Percentiles rank a stretch among this genome's conserved stretches.
Evolutionary conservation across 192 early-diverging fungal species (phyloP).

Genomic region (Coemansia sp.): DNA sequence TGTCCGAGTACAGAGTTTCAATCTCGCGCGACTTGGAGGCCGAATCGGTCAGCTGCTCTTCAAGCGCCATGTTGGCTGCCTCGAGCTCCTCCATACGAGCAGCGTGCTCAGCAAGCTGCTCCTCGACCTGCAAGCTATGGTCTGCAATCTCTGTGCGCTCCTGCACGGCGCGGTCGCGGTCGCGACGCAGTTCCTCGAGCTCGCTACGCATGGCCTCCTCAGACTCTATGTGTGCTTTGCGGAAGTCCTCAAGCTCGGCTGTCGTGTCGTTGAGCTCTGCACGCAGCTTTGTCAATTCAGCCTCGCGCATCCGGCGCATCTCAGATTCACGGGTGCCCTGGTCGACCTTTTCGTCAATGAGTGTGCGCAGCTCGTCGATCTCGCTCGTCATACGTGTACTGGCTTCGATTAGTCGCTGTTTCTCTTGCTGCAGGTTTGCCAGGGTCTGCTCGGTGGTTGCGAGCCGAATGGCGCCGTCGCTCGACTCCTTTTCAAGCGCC

Average conservation of each 20-base stretch:
- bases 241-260: conserved; percentile 54
- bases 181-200: conserved; percentile 51
- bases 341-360: conserved; percentile 60
- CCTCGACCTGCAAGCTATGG: conserved; percentile 16
- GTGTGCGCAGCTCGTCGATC: conserved; percentile 50
- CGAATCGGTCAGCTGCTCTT: conserved; percentile 28
- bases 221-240: conserved; percentile 41
- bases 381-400: conserved; percentile 49
- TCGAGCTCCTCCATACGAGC: conserved; percentile 44
- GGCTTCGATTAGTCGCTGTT: conserved; percentile 29
- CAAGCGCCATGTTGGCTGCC: conserved; percentile 27
- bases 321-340: conserved; percentile 58
- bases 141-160: conserved; percentile 10
- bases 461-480: conserved; percentile 59
- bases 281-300: conserved; percentile 54
- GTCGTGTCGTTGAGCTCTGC: conserved; percentile 49
- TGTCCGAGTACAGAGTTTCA: conserved; percentile 20
- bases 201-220: conserved; percentile 53
- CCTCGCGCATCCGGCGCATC: conserved; percentile 57
- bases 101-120: conserved; percentile 35
- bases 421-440: conserved; percentile 31
- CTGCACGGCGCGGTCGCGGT: conserved; percentile 30
- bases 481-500: conserved; percentile 56
- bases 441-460: conserved; percentile 51
- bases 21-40: conserved; percentile 22